phyloP scores from a whole-genome alignment of 1,284 basidiomycete species.

The Melanopsichium pennsylvanicum region DNA sequence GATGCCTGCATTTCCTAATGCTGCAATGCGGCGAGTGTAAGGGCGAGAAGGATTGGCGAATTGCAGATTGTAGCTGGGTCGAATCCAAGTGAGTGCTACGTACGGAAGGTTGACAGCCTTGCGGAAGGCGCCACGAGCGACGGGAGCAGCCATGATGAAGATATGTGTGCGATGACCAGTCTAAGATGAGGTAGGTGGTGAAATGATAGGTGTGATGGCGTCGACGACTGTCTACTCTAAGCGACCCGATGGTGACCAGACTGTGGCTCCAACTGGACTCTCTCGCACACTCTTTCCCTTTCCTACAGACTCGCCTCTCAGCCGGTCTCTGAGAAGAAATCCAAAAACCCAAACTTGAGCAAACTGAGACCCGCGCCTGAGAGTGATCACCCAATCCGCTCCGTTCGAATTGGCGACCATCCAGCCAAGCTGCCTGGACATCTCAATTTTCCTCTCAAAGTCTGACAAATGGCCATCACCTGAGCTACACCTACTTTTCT shows the following conservation, averaged over 20 bases:
- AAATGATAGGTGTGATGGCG: constrained; percentile 11
- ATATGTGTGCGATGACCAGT: constrained; percentile 18
- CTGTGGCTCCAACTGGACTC: neutral
- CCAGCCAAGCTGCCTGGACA: neutral
- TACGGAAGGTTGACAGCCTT: constrained; percentile 76
- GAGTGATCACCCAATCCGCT: too few relatives aligned
- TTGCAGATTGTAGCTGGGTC: neutral
- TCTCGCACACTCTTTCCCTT: neutral
- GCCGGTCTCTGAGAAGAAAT: constrained; percentile 5
- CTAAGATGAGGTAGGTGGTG: constrained; percentile 28
- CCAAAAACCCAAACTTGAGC: constrained; percentile 1
- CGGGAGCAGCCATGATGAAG: constrained; percentile 51
- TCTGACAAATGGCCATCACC: constrained; percentile 28
- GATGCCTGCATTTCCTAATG: too few relatives aligned
- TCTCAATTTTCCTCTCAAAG: neutral
- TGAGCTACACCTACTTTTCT: neutral
- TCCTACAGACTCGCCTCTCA: neutral
- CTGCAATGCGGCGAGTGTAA: neutral
- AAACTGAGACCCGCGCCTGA: too few relatives aligned
- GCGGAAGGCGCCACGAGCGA: constrained; percentile 59
- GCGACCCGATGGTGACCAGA: constrained; percentile 21
- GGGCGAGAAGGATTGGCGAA: neutral
- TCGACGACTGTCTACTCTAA: constrained; percentile 3
- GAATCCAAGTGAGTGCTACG: constrained; percentile 14
- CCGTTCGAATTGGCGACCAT: constrained; percentile 1